Evolutionary conservation across 495 filamentous ascomycete species (phyloP), one percentile per base, ranked within the genome.

Genomic region (Friedmanniomyces endolithicus): DNA sequence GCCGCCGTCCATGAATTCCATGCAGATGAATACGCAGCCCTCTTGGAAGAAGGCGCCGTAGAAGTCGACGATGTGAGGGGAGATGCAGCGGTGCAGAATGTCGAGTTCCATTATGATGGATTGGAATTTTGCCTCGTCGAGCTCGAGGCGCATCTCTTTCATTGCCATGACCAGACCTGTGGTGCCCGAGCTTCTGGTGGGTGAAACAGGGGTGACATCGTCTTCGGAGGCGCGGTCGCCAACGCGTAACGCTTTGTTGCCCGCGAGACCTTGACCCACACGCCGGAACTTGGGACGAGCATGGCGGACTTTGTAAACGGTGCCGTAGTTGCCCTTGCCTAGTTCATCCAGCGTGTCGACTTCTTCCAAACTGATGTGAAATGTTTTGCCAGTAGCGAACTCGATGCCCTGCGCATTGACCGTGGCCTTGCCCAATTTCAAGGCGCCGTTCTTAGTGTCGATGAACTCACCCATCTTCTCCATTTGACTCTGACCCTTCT

Each of bases 1-100:
- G n/a, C 92, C 92, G 50, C 94, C 92, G 70, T 99, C 89, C 92
- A 99, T 99, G 66, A 86, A 95, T 67, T 99, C 92, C 67, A 99
- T 94, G 71, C 92, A 99, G 68, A 99, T 97, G 67, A 97, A 99
- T 6, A 99, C 92, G 1, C 92, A 90, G 20, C 92, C 92, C 72
- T 99, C 92, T 69, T 99, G 92, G 74, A 95, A 99, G 69, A 99
- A 99, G 2, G 92, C 92, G 8, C 92, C 92, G 67, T 95, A 99
- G 65, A 99, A 99, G 65, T 97, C 90, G 65, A 99, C 87, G 57
- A 99, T 95, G 66, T 88, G 95, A 0, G 92, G 94, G 4, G 88
- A 95, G 17, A 89, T 72, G 64, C 92, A 99, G 51, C 90, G 86
- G 70, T 99, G 92, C 8, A 99, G 76, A 54, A 99, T 89, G 61